Evolutionary conservation across 2,329 filamentous ascomycete genomes (phyloP).

Genomic region (Colletotrichum paranaense): DNA sequence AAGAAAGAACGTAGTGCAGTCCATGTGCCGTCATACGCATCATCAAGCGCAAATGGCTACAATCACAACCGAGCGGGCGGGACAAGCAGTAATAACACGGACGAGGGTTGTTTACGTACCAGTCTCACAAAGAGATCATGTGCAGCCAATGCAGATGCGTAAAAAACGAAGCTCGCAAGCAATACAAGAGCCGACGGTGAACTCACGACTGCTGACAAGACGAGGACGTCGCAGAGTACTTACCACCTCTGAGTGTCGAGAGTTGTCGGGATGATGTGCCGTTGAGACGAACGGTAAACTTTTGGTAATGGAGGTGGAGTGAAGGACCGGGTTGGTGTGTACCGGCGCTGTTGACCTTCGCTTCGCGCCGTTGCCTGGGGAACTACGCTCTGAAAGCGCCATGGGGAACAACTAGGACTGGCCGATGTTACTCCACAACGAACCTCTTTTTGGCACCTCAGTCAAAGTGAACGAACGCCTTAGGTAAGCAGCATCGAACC

Average conservation of each 20-base stretch:
- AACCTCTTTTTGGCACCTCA: not conserved
- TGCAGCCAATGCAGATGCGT: conserved; percentile 36
- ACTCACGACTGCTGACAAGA: conserved; percentile 44
- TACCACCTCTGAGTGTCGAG: conserved; percentile 1
- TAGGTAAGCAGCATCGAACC: conserved; percentile 9
- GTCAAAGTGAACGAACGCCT: not conserved
- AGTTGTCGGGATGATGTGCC: conserved; percentile 31
- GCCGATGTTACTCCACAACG: conserved; percentile 1
- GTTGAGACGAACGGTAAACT: conserved; percentile 31
- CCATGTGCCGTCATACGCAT: not conserved
- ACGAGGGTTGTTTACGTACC: conserved; percentile 39
- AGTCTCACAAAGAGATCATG: conserved; percentile 42
- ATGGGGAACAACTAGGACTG: conserved; percentile 9
- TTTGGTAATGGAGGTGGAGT: conserved; percentile 31
- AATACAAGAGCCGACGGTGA: conserved; percentile 35
- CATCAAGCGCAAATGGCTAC: not conserved
- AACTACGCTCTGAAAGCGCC: conserved; percentile 12
- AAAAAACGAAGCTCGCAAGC: not conserved
- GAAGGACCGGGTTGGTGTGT: conserved; percentile 29
- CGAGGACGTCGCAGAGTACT: conserved; percentile 28
- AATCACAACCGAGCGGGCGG: not conserved
- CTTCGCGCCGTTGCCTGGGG: conserved; percentile 32
- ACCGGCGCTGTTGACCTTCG: conserved; percentile 31
- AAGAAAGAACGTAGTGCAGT: not conserved
- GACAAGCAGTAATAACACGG: not conserved